Evolutionary conservation across 2,329 filamentous ascomycete genomes (phyloP).

Genomic region (Chalaropsis ovoidea): DNA sequence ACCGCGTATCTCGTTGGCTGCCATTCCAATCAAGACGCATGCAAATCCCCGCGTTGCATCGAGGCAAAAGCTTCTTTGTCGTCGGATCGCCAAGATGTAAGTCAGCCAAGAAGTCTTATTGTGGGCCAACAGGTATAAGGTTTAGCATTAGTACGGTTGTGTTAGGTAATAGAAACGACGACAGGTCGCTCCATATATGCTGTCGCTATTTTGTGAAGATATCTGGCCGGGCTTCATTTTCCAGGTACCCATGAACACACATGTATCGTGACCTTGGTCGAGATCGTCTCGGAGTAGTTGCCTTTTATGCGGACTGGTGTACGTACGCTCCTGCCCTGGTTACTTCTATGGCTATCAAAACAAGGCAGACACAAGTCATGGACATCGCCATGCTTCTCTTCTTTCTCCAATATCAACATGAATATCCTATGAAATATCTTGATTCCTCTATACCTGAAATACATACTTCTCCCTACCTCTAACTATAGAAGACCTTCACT

Average conservation of each 20-base stretch:
- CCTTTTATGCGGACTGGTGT: background rate
- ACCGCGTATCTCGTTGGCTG: background rate
- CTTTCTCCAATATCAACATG: background rate
- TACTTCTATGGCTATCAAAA: background rate
- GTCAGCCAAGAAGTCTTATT: background rate
- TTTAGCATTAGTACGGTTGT: background rate
- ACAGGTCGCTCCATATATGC: background rate
- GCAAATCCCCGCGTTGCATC: background rate
- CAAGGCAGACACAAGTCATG: background rate
- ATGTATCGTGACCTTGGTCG: background rate
- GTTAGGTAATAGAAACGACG: slow-evolving; percentile 8
- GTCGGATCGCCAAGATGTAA: slow-evolving; percentile 1
- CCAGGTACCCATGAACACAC: background rate
- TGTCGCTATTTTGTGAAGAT: background rate
- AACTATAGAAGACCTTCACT: background rate
- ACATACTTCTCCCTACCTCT: background rate
- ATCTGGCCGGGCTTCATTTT: background rate
- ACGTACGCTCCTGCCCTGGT: background rate
- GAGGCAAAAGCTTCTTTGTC: slow-evolving; percentile 9
- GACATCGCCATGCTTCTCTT: background rate
- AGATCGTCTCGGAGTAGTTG: background rate
- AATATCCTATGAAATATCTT: background rate
- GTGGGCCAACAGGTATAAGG: slow-evolving; percentile 4
- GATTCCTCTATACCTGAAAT: background rate
- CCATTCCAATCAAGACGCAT: background rate